These are phyloP conservation scores for Penicillium robsamsonii DNA, from an alignment of 495 filamentous ascomycete species.

Conservation along the genomic window DNA sequence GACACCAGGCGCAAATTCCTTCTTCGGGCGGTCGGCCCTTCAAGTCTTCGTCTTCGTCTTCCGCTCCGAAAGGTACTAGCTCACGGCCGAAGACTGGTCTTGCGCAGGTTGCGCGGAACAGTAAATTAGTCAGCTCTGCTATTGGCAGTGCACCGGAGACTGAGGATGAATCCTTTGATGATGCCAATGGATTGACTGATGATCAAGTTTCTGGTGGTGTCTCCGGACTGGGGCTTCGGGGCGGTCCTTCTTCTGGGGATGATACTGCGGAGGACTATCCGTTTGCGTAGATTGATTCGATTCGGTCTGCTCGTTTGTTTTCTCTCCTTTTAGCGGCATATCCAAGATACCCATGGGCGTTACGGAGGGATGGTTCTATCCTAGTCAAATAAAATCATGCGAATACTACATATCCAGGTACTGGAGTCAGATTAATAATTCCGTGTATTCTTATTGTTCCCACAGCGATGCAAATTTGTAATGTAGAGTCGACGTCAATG, in stretches of 20 bases:
- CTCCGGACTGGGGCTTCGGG: background rate
- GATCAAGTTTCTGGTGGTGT: background rate
- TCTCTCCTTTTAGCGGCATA: constrained; percentile 6
- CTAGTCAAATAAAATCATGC: background rate
- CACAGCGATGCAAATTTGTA: background rate
- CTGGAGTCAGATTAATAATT: background rate
- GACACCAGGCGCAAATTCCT: background rate
- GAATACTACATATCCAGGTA: background rate
- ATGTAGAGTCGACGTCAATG: background rate
- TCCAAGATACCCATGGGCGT: constrained; percentile 8
- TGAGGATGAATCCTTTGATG: constrained; percentile 2
- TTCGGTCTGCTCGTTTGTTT: constrained; percentile 2
- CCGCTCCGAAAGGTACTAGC: background rate
- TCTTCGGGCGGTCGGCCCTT: background rate
- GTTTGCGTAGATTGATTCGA: background rate
- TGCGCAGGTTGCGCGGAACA: background rate
- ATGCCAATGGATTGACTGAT: background rate
- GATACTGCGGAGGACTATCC: background rate
- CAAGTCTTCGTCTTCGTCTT: background rate
- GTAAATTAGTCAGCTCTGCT: constrained; percentile 29
- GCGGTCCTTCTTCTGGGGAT: background rate
- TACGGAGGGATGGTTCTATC: background rate
- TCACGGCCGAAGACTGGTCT: background rate
- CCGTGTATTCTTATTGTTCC: background rate
- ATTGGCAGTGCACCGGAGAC: constrained; percentile 20